Percentiles rank a stretch among this genome's conserved stretches.
Conservation (phyloP, 805 yeast species). For the Saccharomycopsis javanensis region DNA sequence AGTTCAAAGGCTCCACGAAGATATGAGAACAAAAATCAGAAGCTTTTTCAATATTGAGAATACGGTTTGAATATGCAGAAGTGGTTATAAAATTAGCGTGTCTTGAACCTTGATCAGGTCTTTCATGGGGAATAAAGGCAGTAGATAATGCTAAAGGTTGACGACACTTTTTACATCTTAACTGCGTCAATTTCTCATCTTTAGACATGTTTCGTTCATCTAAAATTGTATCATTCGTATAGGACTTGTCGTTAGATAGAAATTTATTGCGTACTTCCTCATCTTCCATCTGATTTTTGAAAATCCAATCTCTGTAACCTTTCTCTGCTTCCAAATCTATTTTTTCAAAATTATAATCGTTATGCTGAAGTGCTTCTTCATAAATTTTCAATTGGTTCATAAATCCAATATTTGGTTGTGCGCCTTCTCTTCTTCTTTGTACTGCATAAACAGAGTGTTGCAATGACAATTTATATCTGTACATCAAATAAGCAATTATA, state of each 20-base stretch:
- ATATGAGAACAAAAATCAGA: constrained; percentile 66
- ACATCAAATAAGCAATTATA: constrained; percentile 82
- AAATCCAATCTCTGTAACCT: constrained; percentile 31
- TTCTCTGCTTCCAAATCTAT: constrained; percentile 24
- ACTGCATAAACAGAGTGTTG: constrained; percentile 68
- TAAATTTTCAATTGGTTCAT: constrained; percentile 60
- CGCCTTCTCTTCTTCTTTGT: constrained; percentile 47
- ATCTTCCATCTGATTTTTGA: constrained; percentile 26
- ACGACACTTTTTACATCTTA: constrained; percentile 81
- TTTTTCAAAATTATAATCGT: constrained; percentile 26
- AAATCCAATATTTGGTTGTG: constrained; percentile 69
- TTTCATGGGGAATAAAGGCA: constrained; percentile 54
- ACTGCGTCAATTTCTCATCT: constrained; percentile 25
- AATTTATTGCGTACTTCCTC: constrained; percentile 21
- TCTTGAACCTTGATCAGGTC: constrained; percentile 54
- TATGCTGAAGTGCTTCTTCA: constrained; percentile 27
- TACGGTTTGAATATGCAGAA: constrained; percentile 51
- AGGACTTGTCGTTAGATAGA: constrained; percentile 8
- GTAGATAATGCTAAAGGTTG: constrained; percentile 52
- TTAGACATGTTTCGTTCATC: constrained; percentile 17
- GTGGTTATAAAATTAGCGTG: constrained; percentile 59
- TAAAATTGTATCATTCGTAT: background rate
- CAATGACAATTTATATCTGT: constrained; percentile 48
- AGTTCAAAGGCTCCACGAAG: constrained; percentile 77
- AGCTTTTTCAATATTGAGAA: constrained; percentile 48